phyloP scores from a whole-genome alignment of 2,329 filamentous ascomycete genomes.

The Verticillium longisporum region DNA sequence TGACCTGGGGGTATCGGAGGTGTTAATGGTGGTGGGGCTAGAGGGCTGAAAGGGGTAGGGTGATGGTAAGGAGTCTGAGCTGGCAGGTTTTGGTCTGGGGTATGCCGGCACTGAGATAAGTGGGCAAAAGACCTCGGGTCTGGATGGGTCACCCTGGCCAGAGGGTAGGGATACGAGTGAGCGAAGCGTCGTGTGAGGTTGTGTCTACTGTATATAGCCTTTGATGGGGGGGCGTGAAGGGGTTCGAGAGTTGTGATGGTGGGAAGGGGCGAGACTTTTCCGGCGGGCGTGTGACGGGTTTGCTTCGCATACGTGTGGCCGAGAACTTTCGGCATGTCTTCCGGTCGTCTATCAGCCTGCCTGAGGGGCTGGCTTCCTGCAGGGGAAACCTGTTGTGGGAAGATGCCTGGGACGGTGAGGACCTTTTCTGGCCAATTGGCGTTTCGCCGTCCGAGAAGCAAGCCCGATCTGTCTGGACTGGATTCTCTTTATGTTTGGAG shows the following conservation, averaged over 20 bases:
- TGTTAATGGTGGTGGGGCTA: neutral
- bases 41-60: neutral
- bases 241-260: neutral
- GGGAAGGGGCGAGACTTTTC: neutral
- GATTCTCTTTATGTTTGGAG: neutral
- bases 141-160: neutral
- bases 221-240: neutral
- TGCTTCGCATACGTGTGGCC: neutral
- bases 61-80: neutral
- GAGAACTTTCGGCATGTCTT: neutral
- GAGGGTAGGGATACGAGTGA: neutral
- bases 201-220: neutral
- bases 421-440: neutral
- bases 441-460: neutral
- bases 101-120: neutral
- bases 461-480: neutral
- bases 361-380: neutral
- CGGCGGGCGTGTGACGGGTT: neutral
- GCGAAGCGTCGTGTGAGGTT: neutral
- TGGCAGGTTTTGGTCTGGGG: neutral
- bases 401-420: neutral
- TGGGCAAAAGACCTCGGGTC: neutral
- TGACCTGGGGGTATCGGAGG: neutral
- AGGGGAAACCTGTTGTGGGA: neutral
- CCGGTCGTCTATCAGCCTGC: neutral